phyloP scores from a whole-genome alignment of 305 asterid genomes.

The Coffea humblotiana region DNA sequence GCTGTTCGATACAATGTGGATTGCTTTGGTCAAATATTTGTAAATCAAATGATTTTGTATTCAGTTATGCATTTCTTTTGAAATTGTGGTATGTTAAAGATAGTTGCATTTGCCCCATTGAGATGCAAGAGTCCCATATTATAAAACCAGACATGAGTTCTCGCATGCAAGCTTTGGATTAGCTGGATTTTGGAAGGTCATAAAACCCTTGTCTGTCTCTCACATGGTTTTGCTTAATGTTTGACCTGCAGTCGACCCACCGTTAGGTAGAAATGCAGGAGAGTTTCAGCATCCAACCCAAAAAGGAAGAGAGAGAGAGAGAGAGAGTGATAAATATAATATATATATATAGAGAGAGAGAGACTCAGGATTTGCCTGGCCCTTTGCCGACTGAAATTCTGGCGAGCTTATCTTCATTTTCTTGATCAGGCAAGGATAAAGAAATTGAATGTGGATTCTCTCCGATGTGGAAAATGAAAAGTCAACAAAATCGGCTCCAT shows the following conservation, averaged over 20 bases:
- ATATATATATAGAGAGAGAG: no score
- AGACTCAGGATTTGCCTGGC: background rate
- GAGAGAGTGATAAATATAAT: background rate
- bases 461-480: background rate
- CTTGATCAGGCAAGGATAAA: background rate
- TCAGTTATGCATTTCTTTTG: no score
- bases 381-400: background rate
- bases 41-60: no score
- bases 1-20: no score
- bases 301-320: background rate
- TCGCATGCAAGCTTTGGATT: no score
- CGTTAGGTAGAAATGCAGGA: background rate
- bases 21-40: no score
- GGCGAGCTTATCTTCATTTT: background rate
- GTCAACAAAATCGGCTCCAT: constrained; percentile 12
- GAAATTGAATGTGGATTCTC: background rate
- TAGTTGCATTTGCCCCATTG: background rate
- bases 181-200: background rate
- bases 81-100: no score
- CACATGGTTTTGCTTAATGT: background rate
- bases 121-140: no score
- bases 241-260: background rate
- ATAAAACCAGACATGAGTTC: no score
- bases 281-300: background rate
- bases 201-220: background rate